Evolutionary conservation across 441 rosid genomes (phyloP).

Genomic region (Rhodomyrtus psidioides): DNA sequence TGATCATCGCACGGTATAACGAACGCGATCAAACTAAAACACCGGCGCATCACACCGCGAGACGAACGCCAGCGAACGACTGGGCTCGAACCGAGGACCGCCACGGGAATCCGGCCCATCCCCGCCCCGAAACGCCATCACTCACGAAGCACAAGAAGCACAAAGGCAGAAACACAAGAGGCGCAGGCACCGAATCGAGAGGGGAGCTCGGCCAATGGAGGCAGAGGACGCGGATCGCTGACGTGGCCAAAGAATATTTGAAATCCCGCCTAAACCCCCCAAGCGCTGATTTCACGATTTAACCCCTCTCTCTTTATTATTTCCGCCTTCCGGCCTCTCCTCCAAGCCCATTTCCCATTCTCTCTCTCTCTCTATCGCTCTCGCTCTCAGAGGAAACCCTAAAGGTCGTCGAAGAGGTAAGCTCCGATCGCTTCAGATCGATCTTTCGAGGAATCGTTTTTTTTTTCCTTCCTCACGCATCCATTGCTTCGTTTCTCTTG

Average conservation of each 20-base stretch:
- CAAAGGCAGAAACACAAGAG: constrained; percentile 10
- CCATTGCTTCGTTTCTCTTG: constrained; percentile 3
- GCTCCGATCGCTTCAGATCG: background rate
- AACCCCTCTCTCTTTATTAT: constrained; percentile 24
- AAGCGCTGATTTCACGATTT: constrained; percentile 41
- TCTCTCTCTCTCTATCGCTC: background rate
- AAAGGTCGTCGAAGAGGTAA: constrained; percentile 23
- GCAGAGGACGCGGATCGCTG: constrained; percentile 38
- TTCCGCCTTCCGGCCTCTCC: constrained; percentile 23
- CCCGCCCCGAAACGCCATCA: background rate
- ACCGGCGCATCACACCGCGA: background rate
- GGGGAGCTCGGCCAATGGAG: constrained; percentile 5
- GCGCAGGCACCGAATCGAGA: background rate
- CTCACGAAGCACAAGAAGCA: constrained; percentile 20
- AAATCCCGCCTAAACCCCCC: constrained; percentile 73
- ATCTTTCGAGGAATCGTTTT: background rate
- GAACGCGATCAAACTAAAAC: background rate
- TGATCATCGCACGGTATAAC: accelerated
- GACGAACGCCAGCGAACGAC: background rate
- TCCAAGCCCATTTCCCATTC: background rate
- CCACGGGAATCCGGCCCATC: background rate
- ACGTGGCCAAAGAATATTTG: constrained; percentile 35
- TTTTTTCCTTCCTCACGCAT: background rate
- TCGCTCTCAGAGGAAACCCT: constrained; percentile 8
- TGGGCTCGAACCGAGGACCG: background rate